Percentiles rank a stretch among this genome's conserved stretches.
Evolutionary conservation across 176 grass and related monocot species (phyloP).

Genomic region (Pharus latifolius): DNA sequence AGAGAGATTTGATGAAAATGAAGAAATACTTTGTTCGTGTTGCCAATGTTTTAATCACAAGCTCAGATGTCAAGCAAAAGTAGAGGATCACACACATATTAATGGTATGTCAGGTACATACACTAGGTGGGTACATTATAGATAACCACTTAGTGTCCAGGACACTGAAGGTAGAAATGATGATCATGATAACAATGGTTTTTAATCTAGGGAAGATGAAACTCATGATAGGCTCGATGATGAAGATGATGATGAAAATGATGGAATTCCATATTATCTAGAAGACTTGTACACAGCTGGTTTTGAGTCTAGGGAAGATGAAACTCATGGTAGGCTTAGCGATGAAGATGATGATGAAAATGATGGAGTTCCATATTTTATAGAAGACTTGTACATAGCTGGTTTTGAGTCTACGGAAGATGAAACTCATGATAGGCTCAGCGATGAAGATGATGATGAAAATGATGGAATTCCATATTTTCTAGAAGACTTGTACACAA

Average conservation of each 20-base stretch:
- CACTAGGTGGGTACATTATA: neutral
- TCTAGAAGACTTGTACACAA: neutral
- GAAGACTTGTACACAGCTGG: neutral
- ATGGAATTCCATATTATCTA: neutral
- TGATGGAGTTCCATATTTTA: neutral
- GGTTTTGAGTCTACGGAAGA: no score
- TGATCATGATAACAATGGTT: no score
- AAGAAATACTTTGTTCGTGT: neutral
- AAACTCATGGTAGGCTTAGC: no score
- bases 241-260: neutral
- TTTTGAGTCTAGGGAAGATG: no score
- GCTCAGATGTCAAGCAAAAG: neutral
- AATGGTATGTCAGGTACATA: neutral
- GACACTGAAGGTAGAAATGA: no score
- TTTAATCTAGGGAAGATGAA: neutral
- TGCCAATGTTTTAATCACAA: neutral
- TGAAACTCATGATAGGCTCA: no score
- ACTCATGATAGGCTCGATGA: neutral
- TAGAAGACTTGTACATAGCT: neutral
- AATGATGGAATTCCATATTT: neutral
- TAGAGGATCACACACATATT: neutral
- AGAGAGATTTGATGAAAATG: neutral
- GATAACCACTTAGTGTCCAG: neutral
- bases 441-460: neutral
- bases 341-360: neutral